phyloP scores from a whole-genome alignment of 2,329 filamentous ascomycete genomes.

The Fusarium pseudocircinatum region DNA sequence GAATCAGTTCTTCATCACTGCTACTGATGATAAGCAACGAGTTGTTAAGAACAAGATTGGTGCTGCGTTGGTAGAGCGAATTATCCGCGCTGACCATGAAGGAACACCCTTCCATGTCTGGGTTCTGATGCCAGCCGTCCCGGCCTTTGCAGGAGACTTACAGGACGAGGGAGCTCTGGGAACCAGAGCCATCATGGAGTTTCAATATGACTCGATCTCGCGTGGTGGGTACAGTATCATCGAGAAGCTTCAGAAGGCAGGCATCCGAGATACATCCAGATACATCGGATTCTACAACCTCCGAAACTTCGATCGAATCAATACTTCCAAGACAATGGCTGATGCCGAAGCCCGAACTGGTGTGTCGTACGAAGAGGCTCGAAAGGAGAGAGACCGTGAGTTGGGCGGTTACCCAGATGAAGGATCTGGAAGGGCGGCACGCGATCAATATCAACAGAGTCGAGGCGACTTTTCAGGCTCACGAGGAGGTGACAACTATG shows the following conservation, averaged over 20 bases:
- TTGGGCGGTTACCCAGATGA: slow-evolving; percentile 57
- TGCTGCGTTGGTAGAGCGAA: slow-evolving; percentile 79
- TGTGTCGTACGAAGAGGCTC: slow-evolving; percentile 73
- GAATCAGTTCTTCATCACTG: slow-evolving; percentile 80
- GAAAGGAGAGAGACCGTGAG: slow-evolving; percentile 69
- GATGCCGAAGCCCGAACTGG: slow-evolving; percentile 70
- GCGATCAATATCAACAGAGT: slow-evolving; percentile 13
- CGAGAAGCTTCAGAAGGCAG: slow-evolving; percentile 74
- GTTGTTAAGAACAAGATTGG: slow-evolving; percentile 83
- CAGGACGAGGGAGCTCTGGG: slow-evolving; percentile 76
- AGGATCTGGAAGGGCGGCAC: slow-evolving; percentile 33
- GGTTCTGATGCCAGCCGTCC: slow-evolving; percentile 81
- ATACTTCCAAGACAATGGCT: slow-evolving; percentile 70
- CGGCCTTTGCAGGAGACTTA: slow-evolving; percentile 84
- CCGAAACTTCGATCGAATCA: slow-evolving; percentile 85
- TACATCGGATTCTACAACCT: slow-evolving; percentile 90
- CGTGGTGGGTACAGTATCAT: slow-evolving; percentile 82
- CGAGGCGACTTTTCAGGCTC: slow-evolving; percentile 17
- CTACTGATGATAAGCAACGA: slow-evolving; percentile 73
- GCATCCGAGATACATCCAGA: slow-evolving; percentile 71
- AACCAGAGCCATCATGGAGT: slow-evolving; percentile 88
- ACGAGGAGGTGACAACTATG: slow-evolving; percentile 3
- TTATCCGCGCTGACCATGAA: slow-evolving; percentile 73
- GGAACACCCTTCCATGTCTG: slow-evolving; percentile 77
- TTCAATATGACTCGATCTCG: slow-evolving; percentile 83